phyloP scores from a whole-genome alignment of 495 filamentous ascomycete genomes.

The Podospora australis region DNA sequence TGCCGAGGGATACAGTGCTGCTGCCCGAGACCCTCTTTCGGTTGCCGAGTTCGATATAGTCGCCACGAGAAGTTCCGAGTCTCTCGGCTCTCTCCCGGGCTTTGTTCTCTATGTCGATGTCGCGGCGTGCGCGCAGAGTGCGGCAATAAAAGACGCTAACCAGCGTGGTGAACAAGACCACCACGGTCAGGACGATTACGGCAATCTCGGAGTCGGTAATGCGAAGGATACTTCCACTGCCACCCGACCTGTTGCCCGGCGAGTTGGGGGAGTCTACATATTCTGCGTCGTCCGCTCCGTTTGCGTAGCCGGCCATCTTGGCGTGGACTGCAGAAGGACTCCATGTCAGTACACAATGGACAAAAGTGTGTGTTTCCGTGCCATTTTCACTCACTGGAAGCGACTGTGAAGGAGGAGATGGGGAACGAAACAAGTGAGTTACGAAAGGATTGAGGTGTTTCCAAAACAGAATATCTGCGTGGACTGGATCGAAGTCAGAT shows the following conservation, averaged over 20 bases:
- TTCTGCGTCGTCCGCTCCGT: neutral
- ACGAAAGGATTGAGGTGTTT: no score
- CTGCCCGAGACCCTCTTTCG: neutral
- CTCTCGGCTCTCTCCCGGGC: neutral
- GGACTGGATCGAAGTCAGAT: no score
- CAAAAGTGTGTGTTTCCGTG: no score
- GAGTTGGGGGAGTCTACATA: neutral
- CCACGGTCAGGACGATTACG: slow-evolving; percentile 20
- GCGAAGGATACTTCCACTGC: neutral
- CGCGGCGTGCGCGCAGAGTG: slow-evolving; percentile 13
- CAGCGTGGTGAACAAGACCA: slow-evolving; percentile 6
- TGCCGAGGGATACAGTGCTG: neutral
- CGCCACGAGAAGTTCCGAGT: neutral
- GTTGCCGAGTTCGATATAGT: slow-evolving; percentile 11
- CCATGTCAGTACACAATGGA: no score
- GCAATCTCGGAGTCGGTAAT: slow-evolving; percentile 16
- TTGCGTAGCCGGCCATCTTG: neutral
- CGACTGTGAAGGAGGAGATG: no score
- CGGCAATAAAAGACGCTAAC: slow-evolving; percentile 19
- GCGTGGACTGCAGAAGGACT: no score
- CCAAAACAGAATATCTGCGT: no score
- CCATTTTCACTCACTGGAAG: no score
- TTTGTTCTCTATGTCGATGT: slow-evolving; percentile 18
- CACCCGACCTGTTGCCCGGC: neutral
- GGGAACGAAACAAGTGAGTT: no score